Conservation (phyloP, 2,329 filamentous ascomycete genomes). For the Elsinoe batatas region DNA sequence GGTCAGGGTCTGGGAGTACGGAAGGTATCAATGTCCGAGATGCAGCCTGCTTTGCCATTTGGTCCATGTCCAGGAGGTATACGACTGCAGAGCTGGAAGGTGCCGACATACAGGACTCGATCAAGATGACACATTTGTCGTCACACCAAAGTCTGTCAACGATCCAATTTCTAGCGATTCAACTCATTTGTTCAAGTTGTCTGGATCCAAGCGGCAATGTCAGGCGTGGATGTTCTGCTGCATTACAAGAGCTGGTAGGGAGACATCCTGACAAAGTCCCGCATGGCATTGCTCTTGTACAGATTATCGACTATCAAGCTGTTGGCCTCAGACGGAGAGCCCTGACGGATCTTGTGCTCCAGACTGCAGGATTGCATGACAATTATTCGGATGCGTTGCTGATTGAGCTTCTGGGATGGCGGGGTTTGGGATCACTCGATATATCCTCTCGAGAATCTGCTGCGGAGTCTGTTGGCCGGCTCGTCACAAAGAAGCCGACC, state of each 20-base stretch:
- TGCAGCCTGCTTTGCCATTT: slow-evolving; percentile 91
- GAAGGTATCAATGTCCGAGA: slow-evolving; percentile 86
- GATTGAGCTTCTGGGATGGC: slow-evolving; percentile 67
- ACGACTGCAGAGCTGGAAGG: slow-evolving; percentile 64
- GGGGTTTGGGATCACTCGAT: slow-evolving; percentile 76
- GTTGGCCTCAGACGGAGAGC: slow-evolving; percentile 81
- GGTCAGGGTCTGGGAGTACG: slow-evolving; percentile 72
- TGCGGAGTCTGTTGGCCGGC: slow-evolving; percentile 52
- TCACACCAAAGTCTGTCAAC: slow-evolving; percentile 15
- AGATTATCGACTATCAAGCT: slow-evolving; percentile 84
- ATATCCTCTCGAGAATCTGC: slow-evolving; percentile 61
- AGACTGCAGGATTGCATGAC: slow-evolving; percentile 53
- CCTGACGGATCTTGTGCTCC: slow-evolving; percentile 63
- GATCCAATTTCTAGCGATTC: slow-evolving; percentile 63
- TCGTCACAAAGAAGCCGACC: slow-evolving; percentile 2
- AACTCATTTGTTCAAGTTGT: slow-evolving; percentile 71
- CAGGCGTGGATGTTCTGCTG: slow-evolving; percentile 80
- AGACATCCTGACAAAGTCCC: slow-evolving; percentile 78
- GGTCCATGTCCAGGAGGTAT: slow-evolving; percentile 83
- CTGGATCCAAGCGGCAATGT: slow-evolving; percentile 91
- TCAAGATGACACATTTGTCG: not conserved
- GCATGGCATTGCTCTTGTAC: slow-evolving; percentile 76
- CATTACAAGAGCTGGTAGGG: slow-evolving; percentile 86
- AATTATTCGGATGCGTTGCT: slow-evolving; percentile 60
- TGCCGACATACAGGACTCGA: slow-evolving; percentile 36